Base-by-base conservation (phyloP, 495 filamentous ascomycete genomes). In the Sphaerosporella brunnea region DNA sequence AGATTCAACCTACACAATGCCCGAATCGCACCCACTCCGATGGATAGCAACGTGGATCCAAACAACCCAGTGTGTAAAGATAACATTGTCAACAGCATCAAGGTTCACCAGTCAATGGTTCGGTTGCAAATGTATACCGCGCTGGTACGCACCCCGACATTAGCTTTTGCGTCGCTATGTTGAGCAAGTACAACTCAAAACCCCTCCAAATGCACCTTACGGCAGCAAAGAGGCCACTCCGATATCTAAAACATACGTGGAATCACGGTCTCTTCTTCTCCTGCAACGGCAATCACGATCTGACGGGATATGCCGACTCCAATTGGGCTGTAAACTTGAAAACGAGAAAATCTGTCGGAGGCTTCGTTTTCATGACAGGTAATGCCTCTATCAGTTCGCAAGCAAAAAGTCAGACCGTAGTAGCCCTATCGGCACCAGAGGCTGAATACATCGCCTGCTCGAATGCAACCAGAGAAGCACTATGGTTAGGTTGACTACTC, bases 331-430 rank as follows among this genome's bases (percentile, higher is more conserved):
- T 11, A 11, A 32, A 51, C 24, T 38, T 16, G 18, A 36, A 4
- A 4, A n/a, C 13, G 18, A 28, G 32, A 13, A 38, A 50, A 18
- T 52, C 26, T 0, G 24, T 28, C 4, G n/a, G 23, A 15, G 49
- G 38, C 41, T 53, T 32, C 24, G 2, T 52, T 2, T 52, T 52
- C 36, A 11, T n/a, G n/a, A n/a, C n/a, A n/a, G n/a, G n/a, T n/a
- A n/a, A n/a, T n/a, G n/a, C n/a, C n/a, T n/a, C n/a, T n/a, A n/a
- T n/a, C n/a, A n/a, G n/a, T n/a, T n/a, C n/a, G n/a, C n/a, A n/a
- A n/a, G n/a, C n/a, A n/a, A n/a, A n/a, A n/a, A n/a, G n/a, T n/a
- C n/a, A n/a, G n/a, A n/a, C n/a, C n/a, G n/a, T n/a, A n/a, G n/a
- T n/a, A n/a, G n/a, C n/a, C n/a, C n/a, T n/a, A n/a, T n/a, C n/a